phyloP scores from a whole-genome alignment of 305 asterid genomes.

The Nicotiana rustica region DNA sequence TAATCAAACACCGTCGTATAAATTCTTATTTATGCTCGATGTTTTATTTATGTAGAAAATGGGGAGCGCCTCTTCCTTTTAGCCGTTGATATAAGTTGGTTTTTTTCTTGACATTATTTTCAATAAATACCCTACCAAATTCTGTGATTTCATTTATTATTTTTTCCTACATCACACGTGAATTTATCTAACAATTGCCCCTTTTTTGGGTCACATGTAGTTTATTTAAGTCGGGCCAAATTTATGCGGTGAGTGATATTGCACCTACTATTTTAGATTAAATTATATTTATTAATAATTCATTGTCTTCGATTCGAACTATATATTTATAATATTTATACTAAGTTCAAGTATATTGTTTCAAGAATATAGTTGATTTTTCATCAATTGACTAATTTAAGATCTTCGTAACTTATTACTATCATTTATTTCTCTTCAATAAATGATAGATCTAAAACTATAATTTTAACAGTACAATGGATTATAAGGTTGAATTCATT shows the following conservation, averaged over 20 bases:
- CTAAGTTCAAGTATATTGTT: not conserved
- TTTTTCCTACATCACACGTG: constrained; percentile 12
- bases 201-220: not conserved
- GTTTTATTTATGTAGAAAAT: not conserved
- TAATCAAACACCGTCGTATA: no score
- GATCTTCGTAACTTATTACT: not conserved
- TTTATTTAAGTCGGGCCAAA: constrained; percentile 9
- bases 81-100: not conserved
- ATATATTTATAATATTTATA: not conserved
- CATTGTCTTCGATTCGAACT: not conserved
- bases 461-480: no score
- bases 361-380: not conserved
- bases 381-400: not conserved
- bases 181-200: not conserved
- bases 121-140: constrained; percentile 18
- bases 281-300: no score
- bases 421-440: not conserved
- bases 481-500: no score
- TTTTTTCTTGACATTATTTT: constrained; percentile 16
- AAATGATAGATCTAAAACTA: no score
- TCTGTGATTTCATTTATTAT: not conserved
- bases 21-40: not conserved
- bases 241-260: not conserved
- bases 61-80: not conserved
- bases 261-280: not conserved